Evolutionary conservation across 78 protist genomes (phyloP), one percentile per base, ranked within the genome.

Genomic region (Salpingoeca rosetta): DNA sequence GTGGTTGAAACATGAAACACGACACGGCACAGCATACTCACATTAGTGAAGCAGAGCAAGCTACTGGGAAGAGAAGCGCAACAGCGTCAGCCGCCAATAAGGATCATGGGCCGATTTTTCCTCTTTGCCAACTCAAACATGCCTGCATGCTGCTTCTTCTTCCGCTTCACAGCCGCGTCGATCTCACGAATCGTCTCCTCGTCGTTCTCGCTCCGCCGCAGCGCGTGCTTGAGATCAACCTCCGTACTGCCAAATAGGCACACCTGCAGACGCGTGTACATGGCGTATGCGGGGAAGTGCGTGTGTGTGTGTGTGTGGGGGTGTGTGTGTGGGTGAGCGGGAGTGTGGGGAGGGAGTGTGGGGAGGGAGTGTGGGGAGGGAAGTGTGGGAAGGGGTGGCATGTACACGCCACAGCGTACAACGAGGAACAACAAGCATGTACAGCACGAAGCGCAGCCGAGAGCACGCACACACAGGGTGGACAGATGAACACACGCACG

Each of bases 181-280:
- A 91, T 82, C 39, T 90, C 42, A 28, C 73, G n/a, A 43, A 76
- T 39, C 41, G 92, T 65, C 44, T 87, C 90, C 26, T 75, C 90
- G 37, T 92, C 93, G n/a, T 84, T 35, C 0, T 85, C 92, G 80
- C 96, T 94, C 1, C 17, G 37, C 31, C 96, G 87, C 85, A 94
- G 76, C 44, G 80, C 79, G 44, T 94, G 94, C 24, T 92, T 76
- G 40, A 95, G 84, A 0, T 76, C 43, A 0, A 94, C 90, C 72
- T 95, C 97, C 0, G 51, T 44, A 51, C 83, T 84, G 35, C 94
- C 96, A 88, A 95, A 95, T 37, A 95, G 85, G 84, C 97, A 95
- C 38, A 84, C 90, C 90, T 89, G 56, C 1, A 17, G 31, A 75
- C 37, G 27, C 11, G 76, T 3, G 81, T 12, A 77, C 2, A 12